phyloP scores from a whole-genome alignment of 2,329 filamentous ascomycete genomes.

The Stenocarpella maydis region DNA sequence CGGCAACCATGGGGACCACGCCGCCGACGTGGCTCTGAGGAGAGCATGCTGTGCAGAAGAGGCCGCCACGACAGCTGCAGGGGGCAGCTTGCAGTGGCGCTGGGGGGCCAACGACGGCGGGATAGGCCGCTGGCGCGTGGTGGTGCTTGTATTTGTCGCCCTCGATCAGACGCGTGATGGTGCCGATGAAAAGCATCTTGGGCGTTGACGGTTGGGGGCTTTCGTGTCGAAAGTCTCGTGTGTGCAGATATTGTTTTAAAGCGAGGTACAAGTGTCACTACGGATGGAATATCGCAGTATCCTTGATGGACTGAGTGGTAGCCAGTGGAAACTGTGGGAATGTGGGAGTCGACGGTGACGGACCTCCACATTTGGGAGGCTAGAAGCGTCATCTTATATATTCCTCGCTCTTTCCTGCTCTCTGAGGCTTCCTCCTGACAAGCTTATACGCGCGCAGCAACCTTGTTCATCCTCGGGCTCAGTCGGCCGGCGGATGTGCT shows the following conservation, averaged over 20 bases:
- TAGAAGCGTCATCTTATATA: constrained; percentile 2
- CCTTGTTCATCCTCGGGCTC: neutral
- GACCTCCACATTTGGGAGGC: neutral
- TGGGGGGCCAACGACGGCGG: neutral
- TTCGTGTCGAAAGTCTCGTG: neutral
- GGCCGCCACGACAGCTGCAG: constrained; percentile 15
- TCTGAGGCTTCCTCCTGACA: neutral
- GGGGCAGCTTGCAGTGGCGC: neutral
- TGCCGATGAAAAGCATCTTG: constrained; percentile 30
- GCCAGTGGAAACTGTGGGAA: neutral
- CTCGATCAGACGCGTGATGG: constrained; percentile 23
- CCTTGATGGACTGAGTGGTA: neutral
- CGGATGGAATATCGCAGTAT: neutral
- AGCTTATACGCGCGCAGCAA: neutral
- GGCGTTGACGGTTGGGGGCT: neutral
- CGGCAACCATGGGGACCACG: neutral
- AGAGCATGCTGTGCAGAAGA: neutral
- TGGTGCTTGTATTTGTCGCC: constrained; percentile 6
- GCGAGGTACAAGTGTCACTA: too few species aligned
- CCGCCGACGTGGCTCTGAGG: neutral
- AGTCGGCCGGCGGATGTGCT: constrained; percentile 8
- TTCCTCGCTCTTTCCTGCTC: neutral
- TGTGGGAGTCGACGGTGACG: neutral
- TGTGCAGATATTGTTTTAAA: too few species aligned
- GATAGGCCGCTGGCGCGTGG: neutral